phyloP scores from a whole-genome alignment of 768 basidiomycete genomes.

The Boletus vinaceobasis region DNA sequence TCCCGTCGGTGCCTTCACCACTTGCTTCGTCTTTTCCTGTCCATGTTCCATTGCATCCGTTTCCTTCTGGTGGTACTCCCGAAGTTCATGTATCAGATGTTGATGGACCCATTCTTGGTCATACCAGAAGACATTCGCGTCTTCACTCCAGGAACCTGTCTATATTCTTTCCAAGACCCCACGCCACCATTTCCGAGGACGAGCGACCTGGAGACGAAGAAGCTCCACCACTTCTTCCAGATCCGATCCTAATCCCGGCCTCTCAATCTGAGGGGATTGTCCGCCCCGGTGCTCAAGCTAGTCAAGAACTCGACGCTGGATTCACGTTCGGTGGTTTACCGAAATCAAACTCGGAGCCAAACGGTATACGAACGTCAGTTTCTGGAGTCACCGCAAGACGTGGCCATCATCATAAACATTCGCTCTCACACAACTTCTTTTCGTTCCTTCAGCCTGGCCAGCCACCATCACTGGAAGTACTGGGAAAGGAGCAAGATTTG shows the following conservation, averaged over 20 bases:
- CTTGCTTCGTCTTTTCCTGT: conserved; percentile 26
- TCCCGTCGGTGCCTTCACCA: conserved; percentile 27
- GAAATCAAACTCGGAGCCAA: conserved; percentile 24
- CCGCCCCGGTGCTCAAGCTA: conserved; percentile 24
- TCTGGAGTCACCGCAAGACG: conserved; percentile 35
- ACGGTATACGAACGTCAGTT: conserved; percentile 12
- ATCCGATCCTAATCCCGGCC: conserved; percentile 38
- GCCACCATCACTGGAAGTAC: neutral
- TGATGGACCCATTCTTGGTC: conserved; percentile 17
- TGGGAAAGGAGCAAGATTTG: conserved; percentile 34
- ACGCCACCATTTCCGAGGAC: conserved; percentile 66
- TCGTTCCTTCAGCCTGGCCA: conserved; percentile 84
- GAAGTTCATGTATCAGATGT: conserved; percentile 18
- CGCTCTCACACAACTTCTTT: conserved; percentile 91
- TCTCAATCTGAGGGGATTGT: conserved; percentile 35
- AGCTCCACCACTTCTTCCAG: conserved; percentile 46
- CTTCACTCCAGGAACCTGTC: conserved; percentile 91
- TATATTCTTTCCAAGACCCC: conserved; percentile 79
- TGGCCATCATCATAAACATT: conserved; percentile 92
- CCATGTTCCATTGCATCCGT: conserved; percentile 24
- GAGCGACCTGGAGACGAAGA: conserved; percentile 46
- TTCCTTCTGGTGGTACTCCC: conserved; percentile 21
- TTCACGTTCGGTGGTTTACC: conserved; percentile 65
- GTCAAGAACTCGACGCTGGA: conserved; percentile 45
- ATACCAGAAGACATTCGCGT: conserved; percentile 54